phyloP scores from a whole-genome alignment of 2,329 filamentous ascomycete species.

The Botrytis porri region DNA sequence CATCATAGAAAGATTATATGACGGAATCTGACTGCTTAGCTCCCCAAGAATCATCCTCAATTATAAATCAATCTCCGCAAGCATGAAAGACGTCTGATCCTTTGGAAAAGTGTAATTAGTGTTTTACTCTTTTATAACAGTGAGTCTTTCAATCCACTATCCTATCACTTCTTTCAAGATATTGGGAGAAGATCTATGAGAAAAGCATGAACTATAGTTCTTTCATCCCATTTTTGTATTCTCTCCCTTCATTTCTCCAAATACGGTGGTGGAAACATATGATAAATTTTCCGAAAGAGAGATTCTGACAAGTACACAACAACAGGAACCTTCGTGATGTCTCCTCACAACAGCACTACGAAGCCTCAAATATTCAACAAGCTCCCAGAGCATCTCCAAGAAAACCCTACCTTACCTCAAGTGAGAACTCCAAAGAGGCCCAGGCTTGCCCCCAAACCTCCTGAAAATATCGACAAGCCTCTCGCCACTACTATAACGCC shows the following conservation, averaged over 20 bases:
- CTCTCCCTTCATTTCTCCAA: not conserved
- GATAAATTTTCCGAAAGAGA: not conserved
- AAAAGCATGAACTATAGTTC: not conserved
- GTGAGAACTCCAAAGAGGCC: not conserved
- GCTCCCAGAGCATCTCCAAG: not conserved
- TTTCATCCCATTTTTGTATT: not conserved
- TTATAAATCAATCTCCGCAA: not conserved
- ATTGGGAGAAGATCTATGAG: not conserved
- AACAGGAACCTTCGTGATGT: not conserved
- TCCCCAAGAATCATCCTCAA: not conserved
- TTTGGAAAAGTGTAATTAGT: not conserved
- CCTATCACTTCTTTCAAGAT: not conserved
- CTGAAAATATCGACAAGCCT: accelerated
- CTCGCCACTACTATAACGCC: not conserved
- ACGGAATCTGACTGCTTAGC: not conserved
- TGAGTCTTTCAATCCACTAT: not conserved
- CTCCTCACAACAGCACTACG: accelerated
- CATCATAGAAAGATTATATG: not conserved
- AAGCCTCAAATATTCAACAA: not conserved
- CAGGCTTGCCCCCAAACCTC: not conserved
- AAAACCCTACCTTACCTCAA: not conserved
- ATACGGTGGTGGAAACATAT: not conserved
- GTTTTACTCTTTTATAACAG: not conserved
- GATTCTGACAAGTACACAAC: not conserved
- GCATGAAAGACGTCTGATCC: too few species aligned